Evolutionary conservation across 2,329 filamentous ascomycete species (phyloP).

Genomic region (Chrysosporium keratinophilum): DNA sequence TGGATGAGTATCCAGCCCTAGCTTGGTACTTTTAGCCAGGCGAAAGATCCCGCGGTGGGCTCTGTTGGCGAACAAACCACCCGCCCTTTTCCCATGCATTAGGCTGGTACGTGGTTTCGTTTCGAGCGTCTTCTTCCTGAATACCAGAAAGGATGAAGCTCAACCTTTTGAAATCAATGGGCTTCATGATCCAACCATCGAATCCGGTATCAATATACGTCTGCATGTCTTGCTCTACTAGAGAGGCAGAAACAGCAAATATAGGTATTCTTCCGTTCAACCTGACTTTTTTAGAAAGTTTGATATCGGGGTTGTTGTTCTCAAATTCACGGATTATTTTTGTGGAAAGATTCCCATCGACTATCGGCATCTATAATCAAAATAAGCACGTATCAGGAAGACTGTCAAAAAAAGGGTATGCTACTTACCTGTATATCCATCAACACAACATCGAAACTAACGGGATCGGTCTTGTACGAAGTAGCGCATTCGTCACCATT

Average conservation of each 20-base stretch:
- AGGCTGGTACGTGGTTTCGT: neutral
- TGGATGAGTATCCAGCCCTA: no score
- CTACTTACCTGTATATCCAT: conserved; percentile 8
- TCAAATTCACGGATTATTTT: conserved; percentile 3
- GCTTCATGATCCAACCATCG: conserved; percentile 9
- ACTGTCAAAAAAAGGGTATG: neutral
- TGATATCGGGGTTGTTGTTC: neutral
- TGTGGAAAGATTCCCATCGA: neutral
- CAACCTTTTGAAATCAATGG: conserved; percentile 2
- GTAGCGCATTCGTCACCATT: conserved; percentile 5
- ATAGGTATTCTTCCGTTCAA: conserved; percentile 3
- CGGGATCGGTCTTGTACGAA: neutral
- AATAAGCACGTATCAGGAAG: neutral
- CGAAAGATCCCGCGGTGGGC: neutral
- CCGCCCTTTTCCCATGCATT: conserved; percentile 5
- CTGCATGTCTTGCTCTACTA: neutral
- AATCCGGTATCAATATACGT: conserved; percentile 7
- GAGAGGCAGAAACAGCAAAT: conserved; percentile 7
- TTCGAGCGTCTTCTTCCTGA: neutral
- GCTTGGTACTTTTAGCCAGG: no score
- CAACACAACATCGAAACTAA: neutral
- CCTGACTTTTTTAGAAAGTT: neutral
- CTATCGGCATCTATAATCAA: conserved; percentile 1
- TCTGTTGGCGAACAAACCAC: neutral
- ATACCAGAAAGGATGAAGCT: conserved; percentile 1